Evolutionary conservation across 257 asterid genomes (phyloP).

Genomic region (Ballota nigra): DNA sequence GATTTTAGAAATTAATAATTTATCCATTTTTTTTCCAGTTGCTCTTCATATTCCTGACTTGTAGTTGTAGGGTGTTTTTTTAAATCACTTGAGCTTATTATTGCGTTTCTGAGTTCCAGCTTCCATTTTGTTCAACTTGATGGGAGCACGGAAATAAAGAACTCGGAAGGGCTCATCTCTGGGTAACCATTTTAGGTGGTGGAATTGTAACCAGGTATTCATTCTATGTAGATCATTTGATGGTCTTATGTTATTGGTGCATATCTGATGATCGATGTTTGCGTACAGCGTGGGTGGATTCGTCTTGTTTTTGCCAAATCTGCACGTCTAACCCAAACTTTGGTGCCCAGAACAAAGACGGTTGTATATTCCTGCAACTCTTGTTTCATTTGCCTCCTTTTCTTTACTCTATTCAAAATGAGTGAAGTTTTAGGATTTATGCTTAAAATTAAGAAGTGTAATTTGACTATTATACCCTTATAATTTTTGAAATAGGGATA

Average conservation of each 20-base stretch:
- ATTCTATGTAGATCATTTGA: neutral
- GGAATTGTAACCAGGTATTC: neutral
- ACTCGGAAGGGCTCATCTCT: neutral
- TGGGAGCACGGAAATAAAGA: neutral
- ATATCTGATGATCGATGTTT: neutral
- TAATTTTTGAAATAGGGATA: no score
- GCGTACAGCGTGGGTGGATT: neutral
- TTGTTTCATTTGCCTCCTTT: neutral
- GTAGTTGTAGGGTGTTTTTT: neutral
- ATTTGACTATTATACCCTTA: no score
- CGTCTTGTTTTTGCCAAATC: neutral
- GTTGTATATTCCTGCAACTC: neutral
- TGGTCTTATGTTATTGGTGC: neutral
- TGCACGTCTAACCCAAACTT: no score
- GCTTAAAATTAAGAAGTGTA: no score
- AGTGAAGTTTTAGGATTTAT: no score
- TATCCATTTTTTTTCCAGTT: neutral
- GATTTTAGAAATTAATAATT: neutral
- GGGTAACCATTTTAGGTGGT: neutral
- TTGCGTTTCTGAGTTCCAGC: constrained; percentile 11
- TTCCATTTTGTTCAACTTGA: neutral
- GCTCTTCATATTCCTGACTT: neutral
- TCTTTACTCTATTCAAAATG: no score
- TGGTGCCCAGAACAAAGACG: no score
- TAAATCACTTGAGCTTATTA: neutral